Conservation (phyloP, 192 early-diverging fungal genomes). For the Entophlyctis luteolus region DNA sequence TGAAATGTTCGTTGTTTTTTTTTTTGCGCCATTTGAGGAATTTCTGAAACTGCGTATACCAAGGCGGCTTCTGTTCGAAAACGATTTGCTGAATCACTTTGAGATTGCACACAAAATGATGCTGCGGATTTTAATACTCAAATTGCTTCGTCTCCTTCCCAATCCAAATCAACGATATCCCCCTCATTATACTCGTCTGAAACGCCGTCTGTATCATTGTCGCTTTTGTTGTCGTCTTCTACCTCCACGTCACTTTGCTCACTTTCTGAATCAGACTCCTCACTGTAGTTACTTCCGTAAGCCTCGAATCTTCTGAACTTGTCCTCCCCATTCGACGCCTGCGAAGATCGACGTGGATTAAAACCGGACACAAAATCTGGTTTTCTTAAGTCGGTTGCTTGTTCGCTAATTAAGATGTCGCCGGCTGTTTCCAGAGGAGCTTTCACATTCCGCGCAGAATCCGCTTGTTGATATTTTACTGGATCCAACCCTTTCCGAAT, state of each 20-base stretch:
- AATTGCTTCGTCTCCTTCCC: conserved; percentile 2
- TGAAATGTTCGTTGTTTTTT: too few species aligned
- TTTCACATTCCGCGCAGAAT: background rate
- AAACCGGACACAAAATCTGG: background rate
- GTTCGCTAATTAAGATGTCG: background rate
- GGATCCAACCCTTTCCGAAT: background rate
- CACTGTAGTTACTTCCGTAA: background rate
- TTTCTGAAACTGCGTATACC: too few species aligned
- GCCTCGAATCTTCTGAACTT: too few species aligned
- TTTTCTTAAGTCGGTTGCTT: background rate
- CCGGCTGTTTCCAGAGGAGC: background rate
- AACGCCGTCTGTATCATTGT: background rate
- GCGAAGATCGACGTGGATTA: background rate
- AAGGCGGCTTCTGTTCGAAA: too few species aligned
- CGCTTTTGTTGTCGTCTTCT: background rate
- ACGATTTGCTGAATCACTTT: too few species aligned
- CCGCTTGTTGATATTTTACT: background rate
- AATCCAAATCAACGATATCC: conserved; percentile 1
- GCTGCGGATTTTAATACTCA: too few species aligned
- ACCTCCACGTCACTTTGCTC: background rate
- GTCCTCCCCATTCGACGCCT: background rate
- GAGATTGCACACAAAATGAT: too few species aligned
- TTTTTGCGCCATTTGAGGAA: too few species aligned
- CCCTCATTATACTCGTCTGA: background rate
- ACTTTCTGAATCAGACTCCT: background rate